Base-by-base conservation (phyloP, 139 green algal genomes). In the Auxenochlorella protothecoides region DNA sequence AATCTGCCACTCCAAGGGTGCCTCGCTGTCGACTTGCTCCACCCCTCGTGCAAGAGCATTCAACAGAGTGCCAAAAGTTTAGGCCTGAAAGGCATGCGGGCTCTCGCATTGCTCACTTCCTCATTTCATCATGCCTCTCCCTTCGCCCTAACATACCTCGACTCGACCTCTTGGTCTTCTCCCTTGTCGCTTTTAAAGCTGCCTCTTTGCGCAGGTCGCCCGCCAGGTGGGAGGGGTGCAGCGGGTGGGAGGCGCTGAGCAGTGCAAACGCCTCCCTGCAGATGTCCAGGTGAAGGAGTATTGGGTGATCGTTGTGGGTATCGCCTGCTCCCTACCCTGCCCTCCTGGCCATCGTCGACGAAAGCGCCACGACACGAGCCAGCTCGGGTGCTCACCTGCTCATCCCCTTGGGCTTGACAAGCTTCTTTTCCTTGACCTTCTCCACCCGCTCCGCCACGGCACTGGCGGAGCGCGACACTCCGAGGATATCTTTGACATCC, bases 401-500 rank as follows among this genome's bases (percentile, higher is more conserved):
- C 83, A 95, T 92, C 68, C 89, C 90, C 72, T 94, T 85, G 54
- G 90, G 89, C 70, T 83, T 83, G 62, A 79, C 57, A 12, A 79
- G 57, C 66, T 83, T 83, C n/a, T 74, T 78, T 55, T 86, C 70
- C 78, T 94, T 92, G 53, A 83, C 74, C 70, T 92, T 91, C n/a
- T 87, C 57, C 57, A 57, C 12, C 6, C 59, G 69, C 13, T 76
- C 78, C 5, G 70, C 44, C 44, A 79, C 75, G 8, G 68, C 27
- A 3, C n/a, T 65, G 6, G 76, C 14, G 6, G 64, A n/a, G 3
- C 85, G 75, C 14, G 74, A 64, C 59, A 97, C 76, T 5, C 91
- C 91, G 12, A 97, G 80, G 57, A 97, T 96, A 72, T 97, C 91
- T 59, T 93, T 93, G 10, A 94, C 81, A 71, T 96, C 91, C 2